Conservation (phyloP, 2,329 filamentous ascomycete species). For the Ceratocystiopsis brevicomis region DNA sequence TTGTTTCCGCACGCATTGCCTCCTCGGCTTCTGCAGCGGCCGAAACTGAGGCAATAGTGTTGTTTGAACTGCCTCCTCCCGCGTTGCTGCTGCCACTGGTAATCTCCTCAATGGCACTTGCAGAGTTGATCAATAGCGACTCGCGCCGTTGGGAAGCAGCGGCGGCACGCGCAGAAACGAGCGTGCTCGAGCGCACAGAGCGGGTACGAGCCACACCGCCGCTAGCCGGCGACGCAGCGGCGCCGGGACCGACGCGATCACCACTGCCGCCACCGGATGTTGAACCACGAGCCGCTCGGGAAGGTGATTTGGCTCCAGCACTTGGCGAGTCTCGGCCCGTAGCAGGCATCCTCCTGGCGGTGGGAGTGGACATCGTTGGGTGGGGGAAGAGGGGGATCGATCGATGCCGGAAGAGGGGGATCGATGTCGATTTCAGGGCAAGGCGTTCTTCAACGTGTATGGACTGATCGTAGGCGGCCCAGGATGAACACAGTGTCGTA, state of each 20-base stretch:
- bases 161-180: conserved; percentile 47
- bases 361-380: conserved; percentile 27
- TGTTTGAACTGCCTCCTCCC: neutral
- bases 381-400: no score
- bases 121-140: conserved; percentile 22
- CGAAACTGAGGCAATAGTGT: neutral
- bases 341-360: conserved; percentile 32
- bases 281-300: conserved; percentile 26
- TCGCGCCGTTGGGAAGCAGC: conserved; percentile 42
- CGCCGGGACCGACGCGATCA: conserved; percentile 2
- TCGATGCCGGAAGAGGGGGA: no score
- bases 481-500: no score
- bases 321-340: conserved; percentile 20
- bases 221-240: conserved; percentile 22
- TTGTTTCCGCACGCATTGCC: conserved; percentile 60
- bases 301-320: conserved; percentile 15
- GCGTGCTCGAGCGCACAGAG: conserved; percentile 44
- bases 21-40: conserved; percentile 33
- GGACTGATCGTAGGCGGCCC: no score
- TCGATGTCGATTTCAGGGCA: no score
- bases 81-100: neutral
- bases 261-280: conserved; percentile 17
- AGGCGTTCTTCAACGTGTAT: neutral
- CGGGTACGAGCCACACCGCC: conserved; percentile 33
- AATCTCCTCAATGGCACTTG: neutral